A percentile compares a stretch with the other conserved stretches of the same genome.
These are phyloP conservation scores for Rhizopus microsporus DNA, from an alignment of 371 early-diverging fungal genomes.

Conservation along the genomic window DNA sequence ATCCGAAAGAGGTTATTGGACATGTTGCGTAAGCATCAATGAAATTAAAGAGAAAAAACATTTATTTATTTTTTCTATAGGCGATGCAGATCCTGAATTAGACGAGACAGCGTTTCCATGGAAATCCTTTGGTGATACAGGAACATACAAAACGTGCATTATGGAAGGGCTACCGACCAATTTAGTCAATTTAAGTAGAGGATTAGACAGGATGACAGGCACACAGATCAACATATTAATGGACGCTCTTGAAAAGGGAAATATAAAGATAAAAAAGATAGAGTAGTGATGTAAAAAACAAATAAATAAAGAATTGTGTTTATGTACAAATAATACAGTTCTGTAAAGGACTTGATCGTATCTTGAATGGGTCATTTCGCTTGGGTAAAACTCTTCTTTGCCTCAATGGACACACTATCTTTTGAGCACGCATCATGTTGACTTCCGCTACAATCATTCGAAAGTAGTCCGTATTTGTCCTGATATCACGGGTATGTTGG, in stretches of 20 bases:
- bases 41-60: neutral
- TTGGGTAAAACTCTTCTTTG: constrained; percentile 55
- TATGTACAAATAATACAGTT: neutral
- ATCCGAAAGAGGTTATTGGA: neutral
- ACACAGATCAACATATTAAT: neutral
- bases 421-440: constrained; percentile 63
- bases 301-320: neutral
- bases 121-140: neutral
- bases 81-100: neutral
- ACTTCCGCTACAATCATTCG: constrained; percentile 64
- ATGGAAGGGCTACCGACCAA: neutral
- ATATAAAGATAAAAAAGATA: neutral
- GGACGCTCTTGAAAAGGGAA: neutral
- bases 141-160: neutral
- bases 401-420: constrained; percentile 58
- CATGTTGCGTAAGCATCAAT: constrained; percentile 2
- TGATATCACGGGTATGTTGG: constrained; percentile 38
- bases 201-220: neutral
- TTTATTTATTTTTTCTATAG: neutral
- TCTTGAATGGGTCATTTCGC: constrained; percentile 26
- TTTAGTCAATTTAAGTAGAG: neutral
- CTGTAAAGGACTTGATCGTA: constrained; percentile 29
- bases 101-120: neutral
- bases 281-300: neutral
- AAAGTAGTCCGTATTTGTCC: constrained; percentile 55